Base-by-base conservation (phyloP, 2,329 filamentous ascomycete genomes). In the Ambrosiella beaveri region DNA sequence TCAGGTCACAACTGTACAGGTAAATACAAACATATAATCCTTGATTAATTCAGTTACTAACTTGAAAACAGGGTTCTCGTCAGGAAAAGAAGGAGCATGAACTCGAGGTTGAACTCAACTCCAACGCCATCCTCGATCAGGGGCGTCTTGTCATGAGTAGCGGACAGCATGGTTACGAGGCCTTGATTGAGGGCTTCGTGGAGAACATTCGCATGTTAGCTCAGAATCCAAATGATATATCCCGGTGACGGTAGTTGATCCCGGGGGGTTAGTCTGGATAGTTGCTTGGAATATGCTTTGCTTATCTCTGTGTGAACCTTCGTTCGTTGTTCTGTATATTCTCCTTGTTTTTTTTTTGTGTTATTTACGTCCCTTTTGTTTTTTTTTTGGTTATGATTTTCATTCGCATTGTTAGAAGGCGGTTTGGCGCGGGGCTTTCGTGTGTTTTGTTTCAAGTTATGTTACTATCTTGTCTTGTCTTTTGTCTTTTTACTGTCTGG, bases 51-150 rank as follows among this genome's bases (percentile, higher is more conserved):
- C 12, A 19, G n/a, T 36, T 19, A 38, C 50, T 53, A 58, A 57
- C 41, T 38, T 27, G 7, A 12, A 8, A 45, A 6, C 64, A 75
- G 68, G 71, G 70, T 37, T 64, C 69, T 19, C 67, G 70, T 9
- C 71, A 70, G 36, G 75, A 77, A 58, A 54, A 54, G 52, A 88
- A 87, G 64, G 84, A 86, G 62, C 86, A 91, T 65, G 88, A 94
- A 70, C 75, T 93, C 6, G 88, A 94, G 66, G 77, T 94, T 53
- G 88, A 93, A 67, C 68, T 93, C 12, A 74, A 80, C n/a, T 74
- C 84, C 0, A 70, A 69, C 4, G 72, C 76, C n/a, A 68, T 91
- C 12, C 70, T 85, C 52, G 77, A 84, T 9, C 84, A 90, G 63
- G 84, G 84, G 6, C 71, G 73, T 40, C 74, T 75, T 58, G 76